A percentile compares a stretch with the other conserved stretches of the same genome.
Evolutionary conservation across 176 grass and related monocot genomes (phyloP).

Genomic region (Aegilops umbellulata): DNA sequence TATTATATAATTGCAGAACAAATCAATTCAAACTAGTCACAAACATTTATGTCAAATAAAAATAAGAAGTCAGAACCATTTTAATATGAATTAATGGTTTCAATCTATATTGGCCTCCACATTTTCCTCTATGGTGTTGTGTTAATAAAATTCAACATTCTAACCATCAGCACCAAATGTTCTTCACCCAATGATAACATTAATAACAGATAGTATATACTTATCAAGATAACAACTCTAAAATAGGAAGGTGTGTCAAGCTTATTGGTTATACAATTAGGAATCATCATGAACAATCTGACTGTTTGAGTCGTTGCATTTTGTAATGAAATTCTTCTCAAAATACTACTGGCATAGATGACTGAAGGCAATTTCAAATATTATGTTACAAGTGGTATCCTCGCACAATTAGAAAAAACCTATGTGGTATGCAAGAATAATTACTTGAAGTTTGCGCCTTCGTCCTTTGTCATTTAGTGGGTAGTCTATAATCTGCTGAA

Average conservation of each 20-base stretch:
- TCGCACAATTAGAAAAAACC: neutral
- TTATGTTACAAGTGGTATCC: too few species aligned
- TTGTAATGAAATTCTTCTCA: neutral
- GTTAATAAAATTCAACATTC: neutral
- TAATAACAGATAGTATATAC: neutral
- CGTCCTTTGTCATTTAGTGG: neutral
- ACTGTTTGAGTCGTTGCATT: neutral
- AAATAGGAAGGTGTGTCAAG: neutral
- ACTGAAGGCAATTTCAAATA: too few species aligned
- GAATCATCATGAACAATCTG: neutral
- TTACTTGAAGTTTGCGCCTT: neutral
- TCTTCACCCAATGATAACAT: neutral
- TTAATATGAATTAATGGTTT: too few species aligned
- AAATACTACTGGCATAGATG: neutral
- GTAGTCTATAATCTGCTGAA: neutral
- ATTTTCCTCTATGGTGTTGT: too few species aligned
- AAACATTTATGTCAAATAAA: neutral
- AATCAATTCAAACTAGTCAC: neutral
- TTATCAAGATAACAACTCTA: neutral
- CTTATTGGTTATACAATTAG: neutral
- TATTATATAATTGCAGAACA: neutral
- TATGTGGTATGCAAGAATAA: neutral
- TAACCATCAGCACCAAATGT: neutral
- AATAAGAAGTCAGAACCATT: too few species aligned
- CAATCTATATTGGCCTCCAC: too few species aligned